Evolutionary conservation across 176 grass and related monocot genomes (phyloP).

Genomic region (Hsuehochloa calcarea): DNA sequence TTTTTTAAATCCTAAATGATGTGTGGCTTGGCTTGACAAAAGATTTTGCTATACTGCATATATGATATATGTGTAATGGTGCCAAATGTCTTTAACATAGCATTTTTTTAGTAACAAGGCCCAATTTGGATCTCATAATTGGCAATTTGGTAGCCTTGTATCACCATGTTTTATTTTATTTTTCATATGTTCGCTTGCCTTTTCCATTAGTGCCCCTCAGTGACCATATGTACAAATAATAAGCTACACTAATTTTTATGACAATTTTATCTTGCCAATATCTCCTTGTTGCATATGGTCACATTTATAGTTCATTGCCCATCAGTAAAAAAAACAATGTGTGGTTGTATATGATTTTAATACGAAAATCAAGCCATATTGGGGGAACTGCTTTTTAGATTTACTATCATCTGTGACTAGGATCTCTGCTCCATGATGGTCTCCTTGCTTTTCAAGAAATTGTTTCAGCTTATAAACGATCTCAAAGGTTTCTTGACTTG

Average conservation of each 20-base stretch:
- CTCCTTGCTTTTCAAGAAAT: neutral
- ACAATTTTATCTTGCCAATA: neutral
- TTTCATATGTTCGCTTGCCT: neutral
- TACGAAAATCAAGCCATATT: neutral
- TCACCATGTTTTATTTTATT: neutral
- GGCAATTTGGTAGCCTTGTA: neutral
- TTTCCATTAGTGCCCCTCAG: neutral
- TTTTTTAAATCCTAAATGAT: neutral
- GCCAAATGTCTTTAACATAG: neutral
- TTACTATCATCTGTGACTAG: neutral
- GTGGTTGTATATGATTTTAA: neutral
- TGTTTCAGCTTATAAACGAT: neutral
- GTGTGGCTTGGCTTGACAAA: neutral
- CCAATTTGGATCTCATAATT: neutral
- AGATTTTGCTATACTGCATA: neutral
- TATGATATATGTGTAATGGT: neutral
- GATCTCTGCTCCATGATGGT: neutral
- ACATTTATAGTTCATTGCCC: neutral
- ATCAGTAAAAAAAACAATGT: neutral
- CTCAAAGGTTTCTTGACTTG: neutral
- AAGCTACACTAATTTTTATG: neutral
- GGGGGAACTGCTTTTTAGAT: neutral
- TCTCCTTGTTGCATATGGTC: neutral
- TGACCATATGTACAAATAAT: neutral
- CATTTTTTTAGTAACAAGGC: neutral